These are phyloP conservation scores for Fusarium domesticum DNA, from an alignment of 2,329 filamentous ascomycete species.

Conservation along the genomic window DNA sequence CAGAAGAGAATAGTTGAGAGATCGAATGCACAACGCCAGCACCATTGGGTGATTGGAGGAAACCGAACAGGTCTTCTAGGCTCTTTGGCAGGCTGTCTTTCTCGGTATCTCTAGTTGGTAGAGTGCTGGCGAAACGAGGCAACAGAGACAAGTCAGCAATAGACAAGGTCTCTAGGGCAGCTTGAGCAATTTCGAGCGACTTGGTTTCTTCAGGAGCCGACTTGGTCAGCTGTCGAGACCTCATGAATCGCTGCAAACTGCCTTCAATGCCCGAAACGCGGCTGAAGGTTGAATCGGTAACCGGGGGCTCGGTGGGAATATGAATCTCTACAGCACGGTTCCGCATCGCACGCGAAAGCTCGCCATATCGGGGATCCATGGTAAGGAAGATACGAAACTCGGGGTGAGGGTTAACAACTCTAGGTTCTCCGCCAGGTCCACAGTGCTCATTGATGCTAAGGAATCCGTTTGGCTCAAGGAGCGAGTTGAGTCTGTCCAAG, in stretches of 20 bases:
- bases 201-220: slow-evolving; percentile 22
- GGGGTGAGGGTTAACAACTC: slow-evolving; percentile 75
- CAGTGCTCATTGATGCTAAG: slow-evolving; percentile 93
- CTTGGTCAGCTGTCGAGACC: slow-evolving; percentile 34
- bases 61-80: slow-evolving; percentile 28
- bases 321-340: slow-evolving; percentile 92
- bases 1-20: slow-evolving; percentile 33
- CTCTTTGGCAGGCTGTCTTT: slow-evolving; percentile 8
- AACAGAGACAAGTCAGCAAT: slow-evolving; percentile 44
- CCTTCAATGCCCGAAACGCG: slow-evolving; percentile 49
- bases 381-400: slow-evolving; percentile 92
- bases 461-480: slow-evolving; percentile 85
- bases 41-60: slow-evolving; percentile 35
- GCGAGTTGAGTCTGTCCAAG: slow-evolving; percentile 87
- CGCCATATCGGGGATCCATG: slow-evolving; percentile 86
- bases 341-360: slow-evolving; percentile 93
- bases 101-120: slow-evolving; percentile 8
- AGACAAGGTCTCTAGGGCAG: slow-evolving; percentile 48
- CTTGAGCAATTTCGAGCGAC: slow-evolving; percentile 29
- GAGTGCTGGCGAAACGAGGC: slow-evolving; percentile 31
- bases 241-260: slow-evolving; percentile 46
- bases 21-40: slow-evolving; percentile 33
- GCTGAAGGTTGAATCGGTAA: slow-evolving; percentile 33
- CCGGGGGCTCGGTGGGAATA: slow-evolving; percentile 50
- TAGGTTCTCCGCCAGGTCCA: slow-evolving; percentile 73